Percentiles rank a stretch among this genome's conserved stretches.
phyloP scores from a whole-genome alignment of 176 grass and related monocot genomes.

The Alloteropsis semialata region DNA sequence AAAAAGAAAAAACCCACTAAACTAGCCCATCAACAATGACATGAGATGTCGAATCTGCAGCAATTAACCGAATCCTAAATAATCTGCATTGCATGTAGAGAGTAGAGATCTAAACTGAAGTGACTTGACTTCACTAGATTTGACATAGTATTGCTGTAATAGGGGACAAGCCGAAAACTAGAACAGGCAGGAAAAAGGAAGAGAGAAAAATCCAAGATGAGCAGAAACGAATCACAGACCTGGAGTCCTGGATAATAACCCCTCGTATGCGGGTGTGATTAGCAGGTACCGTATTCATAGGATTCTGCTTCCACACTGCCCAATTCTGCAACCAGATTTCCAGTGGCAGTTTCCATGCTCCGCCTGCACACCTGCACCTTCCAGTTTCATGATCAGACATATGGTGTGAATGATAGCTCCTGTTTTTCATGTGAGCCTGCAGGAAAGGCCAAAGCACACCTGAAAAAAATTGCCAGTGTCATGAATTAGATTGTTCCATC shows the following conservation, averaged over 20 bases:
- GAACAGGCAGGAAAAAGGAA: not conserved
- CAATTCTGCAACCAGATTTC: conserved; percentile 34
- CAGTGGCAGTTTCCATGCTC: conserved; percentile 38
- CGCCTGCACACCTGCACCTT: conserved; percentile 8
- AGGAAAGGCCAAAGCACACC: conserved; percentile 30
- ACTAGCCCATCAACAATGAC: not conserved
- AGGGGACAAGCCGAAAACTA: not conserved
- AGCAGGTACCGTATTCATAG: not conserved
- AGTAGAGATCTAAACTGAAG: not conserved
- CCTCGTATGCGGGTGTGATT: conserved; percentile 1
- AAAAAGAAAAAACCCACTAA: not conserved
- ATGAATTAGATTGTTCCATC: not conserved
- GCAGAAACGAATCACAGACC: conserved; percentile 21
- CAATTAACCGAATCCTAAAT: not conserved
- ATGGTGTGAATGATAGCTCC: conserved; percentile 27
- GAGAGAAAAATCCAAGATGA: conserved; percentile 24
- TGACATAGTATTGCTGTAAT: not conserved
- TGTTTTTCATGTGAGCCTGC: conserved; percentile 20
- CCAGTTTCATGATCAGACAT: conserved; percentile 9
- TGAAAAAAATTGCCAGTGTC: not conserved
- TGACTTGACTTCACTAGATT: conserved; percentile 16
- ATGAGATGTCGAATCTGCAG: not conserved
- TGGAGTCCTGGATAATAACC: conserved; percentile 18
- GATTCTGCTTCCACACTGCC: conserved; percentile 31
- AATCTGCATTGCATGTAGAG: not conserved